phyloP scores from a whole-genome alignment of 345 rosid genomes.

The Kandelia obovata region DNA sequence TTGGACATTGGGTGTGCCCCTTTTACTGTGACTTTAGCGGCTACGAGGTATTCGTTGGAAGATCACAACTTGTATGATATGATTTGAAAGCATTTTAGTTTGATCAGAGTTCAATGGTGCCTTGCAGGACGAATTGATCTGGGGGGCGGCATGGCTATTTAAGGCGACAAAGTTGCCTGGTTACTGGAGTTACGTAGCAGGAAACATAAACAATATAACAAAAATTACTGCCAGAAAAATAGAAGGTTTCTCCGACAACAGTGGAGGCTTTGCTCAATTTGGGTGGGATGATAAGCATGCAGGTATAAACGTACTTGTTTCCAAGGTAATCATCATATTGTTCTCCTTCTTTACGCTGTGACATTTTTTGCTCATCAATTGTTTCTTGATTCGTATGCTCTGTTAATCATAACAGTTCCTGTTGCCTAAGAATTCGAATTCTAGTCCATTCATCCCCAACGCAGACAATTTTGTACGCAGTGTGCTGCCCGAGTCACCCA shows the following conservation, averaged over 20 bases:
- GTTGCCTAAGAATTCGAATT: constrained; percentile 3
- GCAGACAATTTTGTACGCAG: constrained; percentile 46
- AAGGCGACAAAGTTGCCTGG: constrained; percentile 21
- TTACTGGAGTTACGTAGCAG: constrained; percentile 43
- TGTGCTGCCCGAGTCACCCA: constrained; percentile 54
- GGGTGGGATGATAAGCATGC: constrained; percentile 31
- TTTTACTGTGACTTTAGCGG: constrained; percentile 30
- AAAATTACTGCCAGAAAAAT: not conserved
- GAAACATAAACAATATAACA: constrained; percentile 28
- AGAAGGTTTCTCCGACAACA: constrained; percentile 7
- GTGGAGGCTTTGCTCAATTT: constrained; percentile 26
- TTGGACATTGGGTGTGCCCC: constrained; percentile 28
- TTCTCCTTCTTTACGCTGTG: not conserved
- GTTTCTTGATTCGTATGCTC: no score
- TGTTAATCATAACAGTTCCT: constrained; percentile 18
- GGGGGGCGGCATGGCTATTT: constrained; percentile 29
- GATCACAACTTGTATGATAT: no score
- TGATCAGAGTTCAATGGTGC: no score
- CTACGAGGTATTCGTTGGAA: constrained; percentile 16
- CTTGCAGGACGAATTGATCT: constrained; percentile 26
- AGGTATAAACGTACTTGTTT: constrained; percentile 24
- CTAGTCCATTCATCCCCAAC: constrained; percentile 19
- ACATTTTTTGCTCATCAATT: not conserved
- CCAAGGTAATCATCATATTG: not conserved
- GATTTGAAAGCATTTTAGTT: no score